Evolutionary conservation across 805 yeast genomes (phyloP), one percentile per base, ranked within the genome.

Genomic region (Candida ulmi): DNA sequence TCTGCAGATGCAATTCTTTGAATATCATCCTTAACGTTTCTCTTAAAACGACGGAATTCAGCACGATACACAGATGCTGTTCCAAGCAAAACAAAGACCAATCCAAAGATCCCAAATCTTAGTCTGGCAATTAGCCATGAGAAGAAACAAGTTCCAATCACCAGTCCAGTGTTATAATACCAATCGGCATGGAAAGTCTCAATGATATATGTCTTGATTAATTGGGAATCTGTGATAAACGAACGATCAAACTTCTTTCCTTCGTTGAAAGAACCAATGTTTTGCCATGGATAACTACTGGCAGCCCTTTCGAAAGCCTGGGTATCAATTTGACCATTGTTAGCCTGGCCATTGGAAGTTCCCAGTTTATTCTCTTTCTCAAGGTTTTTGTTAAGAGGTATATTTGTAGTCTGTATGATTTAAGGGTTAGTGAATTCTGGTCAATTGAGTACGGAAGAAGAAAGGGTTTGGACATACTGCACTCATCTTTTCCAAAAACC

Each of bases 1-100:
- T 82, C 84, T 36, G 69, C 65, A n/a, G 87, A 76, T 21, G 72
- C 67, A 34, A 73, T 60, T 64, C 95, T 74, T 38, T 72, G 66
- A 74, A 85, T 73, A 57, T 85, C 95, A 61, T 85, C 95, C 45
- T 88, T 70, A 27, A 83, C 66, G 51, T 84, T 76, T 47, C 87
- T 68, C 56, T 79, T 80, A 57, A 84, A 83, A 54, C 95, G 74
- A 54, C 91, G 74, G 50, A 80, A 78, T 60, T 85, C 93, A 15
- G 78, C 65, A 40, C 83, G 71, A 60, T 84, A 85, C 13, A 81
- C 82, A 0, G 90, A 77, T 19, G 78, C 71, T 19, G 84, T 69
- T 42, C 74, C 70, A 30, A 83, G 58, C 38, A 81, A 66, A 1
- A 85, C 81, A 45, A 82, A 64, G 5, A 71, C 63, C 15, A 84